Percentiles rank a stretch among this genome's conserved stretches.
Evolutionary conservation across 1,139 yeast genomes (phyloP).

Genomic region (Debaryomyces psychrophilus): DNA sequence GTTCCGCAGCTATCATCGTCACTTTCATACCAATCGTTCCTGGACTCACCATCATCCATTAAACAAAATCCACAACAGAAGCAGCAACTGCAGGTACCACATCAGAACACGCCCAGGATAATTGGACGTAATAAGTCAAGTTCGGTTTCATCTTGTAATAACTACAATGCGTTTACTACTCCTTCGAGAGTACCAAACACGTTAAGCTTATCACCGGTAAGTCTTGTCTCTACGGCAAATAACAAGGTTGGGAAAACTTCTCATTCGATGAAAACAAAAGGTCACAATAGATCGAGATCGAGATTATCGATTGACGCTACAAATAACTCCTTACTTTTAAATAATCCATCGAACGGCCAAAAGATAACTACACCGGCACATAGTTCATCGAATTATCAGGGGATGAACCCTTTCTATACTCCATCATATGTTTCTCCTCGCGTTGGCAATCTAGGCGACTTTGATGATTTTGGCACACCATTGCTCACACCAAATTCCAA

Average conservation of each 20-base stretch:
- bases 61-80: conserved; percentile 18
- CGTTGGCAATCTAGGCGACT: conserved; percentile 29
- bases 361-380: conserved; percentile 19
- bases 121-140: conserved; percentile 35
- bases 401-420: conserved; percentile 50
- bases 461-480: conserved; percentile 38
- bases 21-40: conserved; percentile 39
- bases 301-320: conserved; percentile 37
- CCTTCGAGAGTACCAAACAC: conserved; percentile 28
- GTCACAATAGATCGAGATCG: conserved; percentile 48
- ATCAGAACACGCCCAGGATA: conserved; percentile 34
- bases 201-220: conserved; percentile 28
- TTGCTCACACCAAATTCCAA: conserved; percentile 30
- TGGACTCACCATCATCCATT: conserved; percentile 35
- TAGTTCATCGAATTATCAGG: conserved; percentile 17
- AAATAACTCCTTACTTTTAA: conserved; percentile 20
- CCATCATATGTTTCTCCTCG: conserved; percentile 48
- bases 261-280: conserved; percentile 29
- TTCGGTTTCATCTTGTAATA: conserved; percentile 30
- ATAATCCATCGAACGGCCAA: conserved; percentile 14
- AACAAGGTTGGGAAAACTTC: conserved; percentile 37
- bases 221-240: conserved; percentile 19
- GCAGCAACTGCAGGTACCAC: conserved; percentile 19
- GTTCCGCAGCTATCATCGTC: conserved; percentile 42
- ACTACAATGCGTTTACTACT: conserved; percentile 29